Percentiles rank a stretch among this genome's conserved stretches.
phyloP scores from a whole-genome alignment of 2,329 filamentous ascomycete genomes.

The Alternaria tenuissima region DNA sequence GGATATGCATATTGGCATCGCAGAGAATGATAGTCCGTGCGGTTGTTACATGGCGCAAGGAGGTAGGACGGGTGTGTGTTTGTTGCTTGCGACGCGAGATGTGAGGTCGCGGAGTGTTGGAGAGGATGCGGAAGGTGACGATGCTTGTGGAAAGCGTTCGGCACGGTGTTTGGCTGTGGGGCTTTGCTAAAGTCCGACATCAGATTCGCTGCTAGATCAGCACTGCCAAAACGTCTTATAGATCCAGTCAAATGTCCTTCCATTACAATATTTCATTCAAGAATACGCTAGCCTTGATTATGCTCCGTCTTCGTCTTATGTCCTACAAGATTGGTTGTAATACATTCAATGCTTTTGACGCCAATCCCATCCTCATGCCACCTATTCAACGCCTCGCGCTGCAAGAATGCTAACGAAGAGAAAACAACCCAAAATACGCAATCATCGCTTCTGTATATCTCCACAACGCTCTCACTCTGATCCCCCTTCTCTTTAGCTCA shows the following conservation, averaged over 20 bases:
- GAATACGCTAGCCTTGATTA: constrained; percentile 12
- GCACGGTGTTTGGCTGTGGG: constrained; percentile 9
- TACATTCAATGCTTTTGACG: constrained; percentile 31
- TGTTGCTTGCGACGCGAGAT: background rate
- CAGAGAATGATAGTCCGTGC: background rate
- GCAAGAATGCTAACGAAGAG: constrained; percentile 29
- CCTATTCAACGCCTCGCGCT: constrained; percentile 42
- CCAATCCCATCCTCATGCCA: constrained; percentile 29
- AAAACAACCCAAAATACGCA: constrained; percentile 22
- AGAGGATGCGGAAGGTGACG: background rate
- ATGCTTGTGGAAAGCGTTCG: constrained; percentile 2
- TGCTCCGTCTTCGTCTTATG: constrained; percentile 10
- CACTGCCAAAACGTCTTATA: background rate
- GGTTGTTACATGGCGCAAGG: constrained; percentile 9
- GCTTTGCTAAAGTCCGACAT: background rate
- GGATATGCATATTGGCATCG: constrained; percentile 53
- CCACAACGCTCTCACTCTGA: constrained; percentile 2
- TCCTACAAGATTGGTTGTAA: constrained; percentile 23
- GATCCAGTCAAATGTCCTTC: background rate
- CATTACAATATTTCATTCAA: constrained; percentile 22
- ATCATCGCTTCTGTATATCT: constrained; percentile 16
- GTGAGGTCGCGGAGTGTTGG: background rate
- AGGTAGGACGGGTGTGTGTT: background rate
- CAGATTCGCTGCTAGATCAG: background rate
- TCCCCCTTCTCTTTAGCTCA: background rate